Base-by-base conservation (phyloP, 352 stramenopile species). In the Phytophthora quininea region DNA sequence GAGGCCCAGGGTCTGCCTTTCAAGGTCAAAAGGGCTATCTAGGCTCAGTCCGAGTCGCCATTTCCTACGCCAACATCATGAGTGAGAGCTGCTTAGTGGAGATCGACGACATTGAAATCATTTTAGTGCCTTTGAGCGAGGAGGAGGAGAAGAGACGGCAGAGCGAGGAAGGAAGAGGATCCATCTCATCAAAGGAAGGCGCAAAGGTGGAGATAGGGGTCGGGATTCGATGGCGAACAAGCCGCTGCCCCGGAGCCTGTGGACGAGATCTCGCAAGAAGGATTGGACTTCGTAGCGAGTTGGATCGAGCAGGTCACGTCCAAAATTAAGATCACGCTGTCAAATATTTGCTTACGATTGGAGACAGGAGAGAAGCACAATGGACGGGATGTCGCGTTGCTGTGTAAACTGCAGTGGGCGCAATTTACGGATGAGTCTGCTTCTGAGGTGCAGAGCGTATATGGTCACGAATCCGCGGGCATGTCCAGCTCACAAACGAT, bases 221-320 rank as follows among this genome's bases (percentile, higher is more conserved):
- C 4, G 29, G 3, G 29, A 24, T 49, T 4, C 43, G 6, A 5
- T 24, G 15, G 43, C 57, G 11, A 69, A 66, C 35, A 78, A 59
- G 11, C 29, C 12, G 14, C 47, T 68, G 46, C 4, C 43, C 62
- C 62, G 0, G 86, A 93, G 37, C 73, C 82, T 9, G 62, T 85
- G 4, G 87, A 96, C 56, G 80, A 92, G 67, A 79, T 95, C 10
- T 95, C 89, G 14, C 87, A 95, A 58, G 89, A 96, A 92, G 87
- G 89, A 38, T 82, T 96, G 27, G 89, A 96, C 67, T 96, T 96
- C 67, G 89, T 96, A 30, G 89, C 89, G 24, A 93, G 84, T 51
- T 96, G 89, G 89, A 96, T 96, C 55, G 89, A 96, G 59, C 89
- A 94, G 45, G 89, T 96, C 11, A 95, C 89, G 58, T 95, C 87